A percentile compares a stretch with the other conserved stretches of the same genome.
Evolutionary conservation across 768 basidiomycete species (phyloP).

Genomic region (Dioszegia crocea): DNA sequence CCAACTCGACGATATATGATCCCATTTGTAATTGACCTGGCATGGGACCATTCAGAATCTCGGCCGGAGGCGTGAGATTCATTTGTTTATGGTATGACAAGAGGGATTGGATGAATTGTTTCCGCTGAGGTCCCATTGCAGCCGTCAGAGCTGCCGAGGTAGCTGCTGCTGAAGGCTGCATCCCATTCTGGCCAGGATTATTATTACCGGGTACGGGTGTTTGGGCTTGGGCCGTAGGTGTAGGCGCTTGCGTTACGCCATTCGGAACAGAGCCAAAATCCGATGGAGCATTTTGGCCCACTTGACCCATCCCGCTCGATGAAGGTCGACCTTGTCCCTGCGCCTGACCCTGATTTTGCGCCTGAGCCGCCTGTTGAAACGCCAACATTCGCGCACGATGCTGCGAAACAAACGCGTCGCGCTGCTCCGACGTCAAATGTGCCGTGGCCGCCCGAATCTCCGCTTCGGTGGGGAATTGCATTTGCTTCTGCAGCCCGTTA

Average conservation of each 20-base stretch:
- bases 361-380: not conserved
- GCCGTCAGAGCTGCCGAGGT: too few relatives aligned
- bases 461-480: not conserved
- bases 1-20: slow-evolving; percentile 22
- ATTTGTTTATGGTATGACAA: slow-evolving; percentile 15
- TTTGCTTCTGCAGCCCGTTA: slow-evolving; percentile 9
- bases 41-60: slow-evolving; percentile 29
- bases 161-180: not conserved
- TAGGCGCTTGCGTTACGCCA: too few relatives aligned
- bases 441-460: not conserved
- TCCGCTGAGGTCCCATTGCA: too few relatives aligned
- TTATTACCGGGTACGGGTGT: too few relatives aligned
- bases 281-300: too few relatives aligned
- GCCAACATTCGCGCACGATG: slow-evolving; percentile 18
- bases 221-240: too few relatives aligned
- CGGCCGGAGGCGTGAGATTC: slow-evolving; percentile 19
- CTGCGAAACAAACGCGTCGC: slow-evolving; percentile 20
- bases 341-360: slow-evolving; percentile 9
- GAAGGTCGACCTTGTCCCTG: too few relatives aligned
- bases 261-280: too few relatives aligned
- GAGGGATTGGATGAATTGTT: slow-evolving; percentile 31
- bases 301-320: too few relatives aligned
- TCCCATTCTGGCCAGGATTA: not conserved
- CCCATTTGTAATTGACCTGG: slow-evolving; percentile 30
- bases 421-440: slow-evolving; percentile 23